Evolutionary conservation across 768 basidiomycete species (phyloP).

Genomic region (Boletus edulis): DNA sequence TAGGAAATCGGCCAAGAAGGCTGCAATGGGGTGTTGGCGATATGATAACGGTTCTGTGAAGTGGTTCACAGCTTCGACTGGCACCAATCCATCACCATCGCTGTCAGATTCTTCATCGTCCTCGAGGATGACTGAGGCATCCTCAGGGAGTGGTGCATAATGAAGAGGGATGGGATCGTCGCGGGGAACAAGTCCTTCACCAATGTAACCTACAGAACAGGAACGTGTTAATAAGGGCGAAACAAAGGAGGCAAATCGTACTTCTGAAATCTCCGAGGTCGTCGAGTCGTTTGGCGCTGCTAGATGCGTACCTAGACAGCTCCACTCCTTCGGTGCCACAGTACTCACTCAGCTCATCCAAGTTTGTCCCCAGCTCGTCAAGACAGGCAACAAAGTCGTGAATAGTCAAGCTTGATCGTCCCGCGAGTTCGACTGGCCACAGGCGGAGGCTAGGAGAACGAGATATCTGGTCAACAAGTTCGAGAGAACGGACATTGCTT

Average conservation of each 20-base stretch:
- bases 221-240: constrained; percentile 11
- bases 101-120: constrained; percentile 31
- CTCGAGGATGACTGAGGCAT: constrained; percentile 13
- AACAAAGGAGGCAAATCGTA: constrained; percentile 35
- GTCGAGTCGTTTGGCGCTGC: constrained; percentile 63
- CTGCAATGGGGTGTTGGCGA: constrained; percentile 34
- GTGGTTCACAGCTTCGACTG: constrained; percentile 18
- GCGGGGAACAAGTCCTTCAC: constrained; percentile 52
- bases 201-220: constrained; percentile 53
- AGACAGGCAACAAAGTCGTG: constrained; percentile 65
- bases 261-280: constrained; percentile 73
- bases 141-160: constrained; percentile 38
- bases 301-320: constrained; percentile 62
- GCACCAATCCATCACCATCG: constrained; percentile 3
- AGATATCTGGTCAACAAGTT: constrained; percentile 78
- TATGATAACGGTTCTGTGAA: constrained; percentile 23
- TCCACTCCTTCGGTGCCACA: constrained; percentile 65
- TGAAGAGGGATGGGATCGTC: constrained; percentile 56
- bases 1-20: constrained; percentile 30
- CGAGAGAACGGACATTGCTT: constrained; percentile 67
- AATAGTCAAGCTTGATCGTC: constrained; percentile 55
- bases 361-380: constrained; percentile 70
- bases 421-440: constrained; percentile 70
- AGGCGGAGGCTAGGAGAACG: constrained; percentile 59
- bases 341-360: constrained; percentile 71